Percentiles rank a stretch among this genome's conserved stretches.
phyloP scores from a whole-genome alignment of 441 rosid genomes.

The Eruca vesicaria region DNA sequence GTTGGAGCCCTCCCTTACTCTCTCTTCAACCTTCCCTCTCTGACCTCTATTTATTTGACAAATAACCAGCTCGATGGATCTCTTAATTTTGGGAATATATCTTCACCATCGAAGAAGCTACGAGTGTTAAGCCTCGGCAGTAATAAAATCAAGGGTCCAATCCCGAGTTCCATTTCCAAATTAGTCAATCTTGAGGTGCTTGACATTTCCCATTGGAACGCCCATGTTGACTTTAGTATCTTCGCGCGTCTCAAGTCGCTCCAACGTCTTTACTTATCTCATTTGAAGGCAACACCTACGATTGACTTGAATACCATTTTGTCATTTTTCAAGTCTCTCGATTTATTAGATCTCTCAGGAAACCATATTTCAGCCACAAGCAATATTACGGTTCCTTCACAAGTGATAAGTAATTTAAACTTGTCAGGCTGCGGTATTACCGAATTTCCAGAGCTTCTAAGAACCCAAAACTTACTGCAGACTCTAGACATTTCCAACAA shows the following conservation, averaged over 20 bases:
- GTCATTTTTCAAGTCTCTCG: neutral
- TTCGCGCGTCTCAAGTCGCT: conserved; percentile 8
- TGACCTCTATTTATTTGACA: neutral
- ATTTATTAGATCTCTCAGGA: neutral
- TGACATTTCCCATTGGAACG: neutral
- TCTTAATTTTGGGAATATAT: neutral
- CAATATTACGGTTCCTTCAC: neutral
- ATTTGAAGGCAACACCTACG: neutral
- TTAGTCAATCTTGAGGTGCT: neutral
- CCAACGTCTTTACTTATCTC: neutral
- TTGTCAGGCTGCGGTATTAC: conserved; percentile 38
- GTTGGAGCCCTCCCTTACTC: neutral
- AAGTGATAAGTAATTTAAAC: neutral
- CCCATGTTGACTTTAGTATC: neutral
- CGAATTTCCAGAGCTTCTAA: conserved; percentile 28
- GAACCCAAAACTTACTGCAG: neutral
- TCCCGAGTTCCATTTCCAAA: conserved; percentile 11
- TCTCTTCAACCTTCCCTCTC: conserved; percentile 6
- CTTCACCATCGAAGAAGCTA: neutral
- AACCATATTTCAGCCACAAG: neutral
- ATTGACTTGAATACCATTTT: neutral
- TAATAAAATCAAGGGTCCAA: conserved; percentile 4
- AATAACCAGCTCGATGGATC: neutral
- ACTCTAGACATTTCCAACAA: conserved; percentile 49
- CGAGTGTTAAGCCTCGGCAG: neutral